Evolutionary conservation across 805 yeast species (phyloP).

Genomic region (Maudiozyma serrabonitensis): DNA sequence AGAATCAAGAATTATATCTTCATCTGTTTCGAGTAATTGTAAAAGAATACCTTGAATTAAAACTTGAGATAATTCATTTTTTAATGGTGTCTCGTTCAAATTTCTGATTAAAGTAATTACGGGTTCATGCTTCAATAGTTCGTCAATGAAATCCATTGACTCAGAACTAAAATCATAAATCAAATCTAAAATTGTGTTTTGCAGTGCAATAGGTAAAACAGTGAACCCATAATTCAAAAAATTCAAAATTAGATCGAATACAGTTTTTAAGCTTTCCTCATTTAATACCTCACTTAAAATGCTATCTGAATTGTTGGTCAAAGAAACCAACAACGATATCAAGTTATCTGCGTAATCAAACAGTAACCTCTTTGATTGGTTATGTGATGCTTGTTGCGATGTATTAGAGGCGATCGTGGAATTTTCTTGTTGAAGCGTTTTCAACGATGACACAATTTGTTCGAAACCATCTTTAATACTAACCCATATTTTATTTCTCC

Average conservation of each 20-base stretch:
- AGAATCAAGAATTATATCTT: constrained; percentile 7
- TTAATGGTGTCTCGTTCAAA: background rate
- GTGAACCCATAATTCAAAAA: constrained; percentile 23
- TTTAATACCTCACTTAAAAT: constrained; percentile 37
- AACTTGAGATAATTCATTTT: constrained; percentile 29
- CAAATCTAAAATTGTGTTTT: constrained; percentile 46
- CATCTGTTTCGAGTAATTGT: constrained; percentile 29
- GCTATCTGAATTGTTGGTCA: constrained; percentile 56
- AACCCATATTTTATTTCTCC: constrained; percentile 74
- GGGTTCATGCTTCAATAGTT: constrained; percentile 9
- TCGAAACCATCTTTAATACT: constrained; percentile 42
- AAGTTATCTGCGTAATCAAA: constrained; percentile 67
- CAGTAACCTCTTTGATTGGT: constrained; percentile 38
- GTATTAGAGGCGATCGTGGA: background rate
- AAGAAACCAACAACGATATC: constrained; percentile 54
- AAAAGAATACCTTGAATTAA: constrained; percentile 32
- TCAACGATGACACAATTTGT: constrained; percentile 42
- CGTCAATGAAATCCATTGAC: constrained; percentile 41
- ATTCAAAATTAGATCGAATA: constrained; percentile 21
- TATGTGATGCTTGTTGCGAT: constrained; percentile 6
- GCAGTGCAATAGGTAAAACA: constrained; percentile 34
- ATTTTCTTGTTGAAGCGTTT: background rate
- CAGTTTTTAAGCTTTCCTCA: constrained; percentile 17
- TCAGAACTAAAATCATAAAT: constrained; percentile 53
- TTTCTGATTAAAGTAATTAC: constrained; percentile 1